Base-by-base conservation (phyloP, 1,284 basidiomycete genomes). In the Ustilago loliicola region DNA sequence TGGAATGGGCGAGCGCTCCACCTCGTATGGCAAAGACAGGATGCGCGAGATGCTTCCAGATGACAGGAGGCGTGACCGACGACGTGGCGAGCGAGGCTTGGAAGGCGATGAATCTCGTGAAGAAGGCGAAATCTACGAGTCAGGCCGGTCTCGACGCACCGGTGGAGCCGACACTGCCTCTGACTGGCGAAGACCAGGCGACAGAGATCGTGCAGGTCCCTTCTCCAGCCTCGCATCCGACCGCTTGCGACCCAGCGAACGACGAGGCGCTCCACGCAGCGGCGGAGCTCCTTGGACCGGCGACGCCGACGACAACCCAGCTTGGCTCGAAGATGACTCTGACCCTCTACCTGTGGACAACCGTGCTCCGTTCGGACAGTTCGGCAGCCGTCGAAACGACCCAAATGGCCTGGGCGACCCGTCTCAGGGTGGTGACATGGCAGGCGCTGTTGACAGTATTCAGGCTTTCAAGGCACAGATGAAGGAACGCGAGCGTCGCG, bases 381-480 rank as follows among this genome's bases (percentile, higher is more conserved):
- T 77, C 21, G 74, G 89, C 93, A 72, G 67, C 62, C 67, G 68
- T 51, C 62, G 76, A 23, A 65, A 40, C 23, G 72, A 75, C 8
- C 54, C 47, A 3, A 67, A 66, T 40, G 73, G 62, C 25, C 36
- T 55, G 25, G 59, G 61, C 19, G 64, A 60, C 29, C n/a, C 34
- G 6, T 58, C 58, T 19, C 53, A 32, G 19, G 62, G 56, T 27
- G 58, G 66, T 25, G 67, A 70, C 48, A 66, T 70, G 61, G 68
- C 59, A 13, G 67, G 74, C n/a, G 71, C 78, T 17, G 59, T 80
- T 29, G 93, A 95, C 85, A 91, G 92, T 58, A 94, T 95, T 57
- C 94, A 95, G 83, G 93, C 92, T 2, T 95, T 94, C 91, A 95
- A 94, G 89, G 93, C 92, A 84, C 92, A 91, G 68, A 90, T 94